phyloP scores from a whole-genome alignment of 108 stramenopile species.

The Stephanodiscus triporus region DNA sequence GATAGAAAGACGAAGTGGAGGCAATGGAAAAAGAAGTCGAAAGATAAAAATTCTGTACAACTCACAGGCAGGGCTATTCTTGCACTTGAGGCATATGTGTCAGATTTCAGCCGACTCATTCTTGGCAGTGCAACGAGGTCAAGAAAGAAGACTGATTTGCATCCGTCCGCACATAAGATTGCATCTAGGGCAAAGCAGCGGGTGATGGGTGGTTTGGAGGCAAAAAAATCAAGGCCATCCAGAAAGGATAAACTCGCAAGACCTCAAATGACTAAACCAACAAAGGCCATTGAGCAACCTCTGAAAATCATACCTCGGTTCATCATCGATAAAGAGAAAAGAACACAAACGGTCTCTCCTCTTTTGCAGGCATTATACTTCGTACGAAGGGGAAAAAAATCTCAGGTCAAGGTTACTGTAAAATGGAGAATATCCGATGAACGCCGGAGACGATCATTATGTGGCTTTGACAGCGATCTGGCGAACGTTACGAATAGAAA shows the following conservation, averaged over 20 bases:
- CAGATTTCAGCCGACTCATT: background rate
- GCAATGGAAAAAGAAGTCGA: background rate
- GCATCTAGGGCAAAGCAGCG: background rate
- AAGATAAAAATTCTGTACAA: background rate
- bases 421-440: background rate
- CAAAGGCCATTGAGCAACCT: background rate
- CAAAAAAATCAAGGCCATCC: background rate
- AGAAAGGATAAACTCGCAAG: background rate
- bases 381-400: background rate
- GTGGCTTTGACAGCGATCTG: no score
- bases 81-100: background rate
- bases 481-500: background rate
- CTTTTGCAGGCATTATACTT: background rate
- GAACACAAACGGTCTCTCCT: background rate
- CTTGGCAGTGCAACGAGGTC: background rate
- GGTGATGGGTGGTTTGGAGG: no score
- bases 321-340: background rate
- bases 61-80: background rate
- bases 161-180: background rate
- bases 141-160: no score
- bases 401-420: background rate
- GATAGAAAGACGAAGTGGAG: background rate
- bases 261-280: background rate
- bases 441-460: background rate
- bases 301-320: constrained; percentile 1